Evolutionary conservation across 192 early-diverging fungal species (phyloP).

Genomic region (Podila minutissima): DNA sequence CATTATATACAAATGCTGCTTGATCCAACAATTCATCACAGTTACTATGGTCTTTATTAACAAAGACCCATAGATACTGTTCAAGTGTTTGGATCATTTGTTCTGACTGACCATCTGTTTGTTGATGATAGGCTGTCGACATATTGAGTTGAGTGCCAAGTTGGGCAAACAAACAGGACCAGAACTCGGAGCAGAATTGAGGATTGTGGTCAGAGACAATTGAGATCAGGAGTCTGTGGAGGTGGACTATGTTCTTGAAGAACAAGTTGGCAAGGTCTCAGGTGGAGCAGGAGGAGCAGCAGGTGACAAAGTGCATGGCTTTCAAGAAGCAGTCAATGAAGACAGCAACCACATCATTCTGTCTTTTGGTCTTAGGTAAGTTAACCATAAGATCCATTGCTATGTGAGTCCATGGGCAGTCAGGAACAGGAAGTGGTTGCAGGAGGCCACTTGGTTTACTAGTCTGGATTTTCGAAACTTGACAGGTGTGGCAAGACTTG

Average conservation of each 20-base stretch:
- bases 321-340: conserved; percentile 56
- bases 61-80: too few species aligned
- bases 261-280: conserved; percentile 25
- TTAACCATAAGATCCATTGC: conserved; percentile 53
- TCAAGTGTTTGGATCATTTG: conserved; percentile 36
- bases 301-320: conserved; percentile 27
- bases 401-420: conserved; percentile 45
- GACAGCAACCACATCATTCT: conserved; percentile 48
- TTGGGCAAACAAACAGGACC: conserved; percentile 17
- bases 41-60: too few species aligned
- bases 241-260: conserved; percentile 11
- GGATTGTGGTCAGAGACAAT: conserved; percentile 58
- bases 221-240: conserved; percentile 33
- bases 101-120: conserved; percentile 20
- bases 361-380: conserved; percentile 18
- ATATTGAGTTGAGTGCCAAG: conserved; percentile 41
- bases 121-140: conserved; percentile 51
- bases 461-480: neutral
- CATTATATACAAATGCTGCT: conserved; percentile 62
- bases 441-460: conserved; percentile 10
- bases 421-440: conserved; percentile 4
- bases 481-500: conserved; percentile 11
- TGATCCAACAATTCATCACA: conserved; percentile 55
- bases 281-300: conserved; percentile 5
- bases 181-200: conserved; percentile 54